Base-by-base conservation (phyloP, 371 early-diverging fungal species). In the Mortierella sp. region DNA sequence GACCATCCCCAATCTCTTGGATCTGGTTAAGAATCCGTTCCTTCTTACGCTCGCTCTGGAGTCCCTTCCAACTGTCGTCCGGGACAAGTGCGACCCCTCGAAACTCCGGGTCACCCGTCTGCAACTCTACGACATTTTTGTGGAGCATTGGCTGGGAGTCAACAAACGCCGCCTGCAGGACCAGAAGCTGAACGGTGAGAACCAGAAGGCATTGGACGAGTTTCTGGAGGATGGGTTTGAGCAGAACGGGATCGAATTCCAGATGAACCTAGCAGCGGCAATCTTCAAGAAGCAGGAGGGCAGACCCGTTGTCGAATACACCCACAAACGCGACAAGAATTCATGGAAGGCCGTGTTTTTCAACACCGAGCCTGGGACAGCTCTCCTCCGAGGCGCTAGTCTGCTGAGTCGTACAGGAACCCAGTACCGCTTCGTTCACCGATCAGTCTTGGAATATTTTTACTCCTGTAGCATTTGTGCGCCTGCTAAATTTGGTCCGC, bases 391-490 rank as follows among this genome's bases (percentile, higher is more conserved):
- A 0, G 67, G 48, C 2, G 24, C 67, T 0, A 39, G 64, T 47
- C 63, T 61, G 1, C 41, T 65, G 40, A 31, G 2, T 0, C 52
- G 52, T 4, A 37, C 16, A 0, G 69, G 70, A 1, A 70, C 50
- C 13, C 43, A 52, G 5, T 43, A 52, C 26, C 40, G 52, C 19
- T 72, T 72, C 22, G 13, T 64, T n/a, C 72, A 65, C n/a, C 50
- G 45, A 4, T 75, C 71, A 0, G 16, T 75, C 1, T 40, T 61
- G 50, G 74, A 74, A 10, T 66, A 72, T 10, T 58, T 69, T 4
- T 41, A 24, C 13, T 43, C 66, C 13, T 19, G 45, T 11, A 0
- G 7, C n/a, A 29, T 66, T 2, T 66, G 41, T 10, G 3, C 13
- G 9, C 34, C 66, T 2, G 29, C 4, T 6, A 40, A 40, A 64